Percentiles rank a stretch among this genome's conserved stretches.
These are phyloP conservation scores for Pestalotiopsis sp. DNA, from an alignment of 2,329 filamentous ascomycete genomes.

Conservation along the genomic window DNA sequence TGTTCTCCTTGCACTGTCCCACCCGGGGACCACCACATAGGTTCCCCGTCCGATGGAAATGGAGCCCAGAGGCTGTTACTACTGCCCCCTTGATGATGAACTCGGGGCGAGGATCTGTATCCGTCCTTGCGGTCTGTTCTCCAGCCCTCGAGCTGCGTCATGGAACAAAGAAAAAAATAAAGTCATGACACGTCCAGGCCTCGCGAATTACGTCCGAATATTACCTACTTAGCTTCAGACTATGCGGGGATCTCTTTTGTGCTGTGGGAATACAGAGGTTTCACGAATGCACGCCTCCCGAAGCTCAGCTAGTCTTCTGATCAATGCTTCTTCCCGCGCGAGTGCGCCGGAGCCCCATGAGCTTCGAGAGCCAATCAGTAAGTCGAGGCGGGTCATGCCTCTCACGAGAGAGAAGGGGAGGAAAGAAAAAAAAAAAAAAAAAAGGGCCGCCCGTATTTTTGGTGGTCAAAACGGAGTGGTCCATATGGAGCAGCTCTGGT, in stretches of 20 bases:
- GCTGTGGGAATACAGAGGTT: background rate
- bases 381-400: conserved; percentile 4
- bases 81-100: background rate
- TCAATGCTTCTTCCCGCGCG: conserved; percentile 3
- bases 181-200: background rate
- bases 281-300: background rate
- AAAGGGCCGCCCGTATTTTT: background rate
- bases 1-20: background rate
- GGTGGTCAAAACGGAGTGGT: background rate
- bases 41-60: conserved; percentile 5
- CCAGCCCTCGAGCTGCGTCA: background rate
- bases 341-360: background rate
- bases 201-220: background rate
- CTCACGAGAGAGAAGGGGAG: background rate
- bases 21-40: background rate
- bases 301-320: background rate
- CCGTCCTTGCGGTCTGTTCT: conserved; percentile 1
- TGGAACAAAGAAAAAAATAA: background rate
- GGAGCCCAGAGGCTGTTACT: background rate
- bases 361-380: conserved; percentile 8
- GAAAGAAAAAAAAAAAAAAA: background rate
- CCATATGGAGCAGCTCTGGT: background rate
- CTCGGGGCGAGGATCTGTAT: background rate
- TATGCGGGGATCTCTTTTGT: background rate
- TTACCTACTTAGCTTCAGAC: background rate